Percentiles rank a stretch among this genome's conserved stretches.
These are phyloP conservation scores for Aspergillus quadrilineatus DNA, from an alignment of 2,329 filamentous ascomycete species.

Conservation along the genomic window DNA sequence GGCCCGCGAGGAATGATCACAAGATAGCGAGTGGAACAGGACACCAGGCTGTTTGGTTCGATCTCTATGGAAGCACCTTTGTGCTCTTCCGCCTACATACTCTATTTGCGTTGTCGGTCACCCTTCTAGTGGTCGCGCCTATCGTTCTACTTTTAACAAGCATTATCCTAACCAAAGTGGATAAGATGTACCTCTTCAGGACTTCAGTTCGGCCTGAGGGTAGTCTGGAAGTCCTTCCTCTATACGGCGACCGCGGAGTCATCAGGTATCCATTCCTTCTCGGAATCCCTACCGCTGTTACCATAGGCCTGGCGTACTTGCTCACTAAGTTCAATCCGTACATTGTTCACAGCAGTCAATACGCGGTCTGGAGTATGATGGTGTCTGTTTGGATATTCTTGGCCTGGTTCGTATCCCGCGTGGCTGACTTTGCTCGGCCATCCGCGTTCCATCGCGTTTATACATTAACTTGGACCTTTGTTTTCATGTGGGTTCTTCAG, in stretches of 20 bases:
- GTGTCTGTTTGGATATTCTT: conserved; percentile 74
- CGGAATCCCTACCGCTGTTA: conserved; percentile 63
- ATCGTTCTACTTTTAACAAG: conserved; percentile 69
- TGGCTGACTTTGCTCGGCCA: conserved; percentile 75
- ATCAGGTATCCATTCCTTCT: conserved; percentile 81
- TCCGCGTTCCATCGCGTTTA: conserved; percentile 84
- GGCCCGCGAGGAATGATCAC: conserved; percentile 55
- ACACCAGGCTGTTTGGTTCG: conserved; percentile 83
- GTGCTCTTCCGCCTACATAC: conserved; percentile 76
- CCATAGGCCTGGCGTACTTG: conserved; percentile 71
- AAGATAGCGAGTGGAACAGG: conserved; percentile 67
- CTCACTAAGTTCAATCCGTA: conserved; percentile 81
- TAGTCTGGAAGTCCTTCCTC: conserved; percentile 58
- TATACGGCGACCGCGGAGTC: conserved; percentile 78
- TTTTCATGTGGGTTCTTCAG: conserved; percentile 69
- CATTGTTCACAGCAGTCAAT: conserved; percentile 86
- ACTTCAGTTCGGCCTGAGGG: conserved; percentile 62
- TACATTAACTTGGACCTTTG: conserved; percentile 78
- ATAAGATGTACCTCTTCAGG: conserved; percentile 88
- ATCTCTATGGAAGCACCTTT: conserved; percentile 78
- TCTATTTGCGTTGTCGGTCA: conserved; percentile 84
- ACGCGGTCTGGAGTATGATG: conserved; percentile 86
- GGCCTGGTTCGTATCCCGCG: conserved; percentile 79
- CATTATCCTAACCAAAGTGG: conserved; percentile 65
- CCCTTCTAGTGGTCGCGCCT: conserved; percentile 76